phyloP scores from a whole-genome alignment of 2,329 filamentous ascomycete species.

The Sporothrix euskadiensis region DNA sequence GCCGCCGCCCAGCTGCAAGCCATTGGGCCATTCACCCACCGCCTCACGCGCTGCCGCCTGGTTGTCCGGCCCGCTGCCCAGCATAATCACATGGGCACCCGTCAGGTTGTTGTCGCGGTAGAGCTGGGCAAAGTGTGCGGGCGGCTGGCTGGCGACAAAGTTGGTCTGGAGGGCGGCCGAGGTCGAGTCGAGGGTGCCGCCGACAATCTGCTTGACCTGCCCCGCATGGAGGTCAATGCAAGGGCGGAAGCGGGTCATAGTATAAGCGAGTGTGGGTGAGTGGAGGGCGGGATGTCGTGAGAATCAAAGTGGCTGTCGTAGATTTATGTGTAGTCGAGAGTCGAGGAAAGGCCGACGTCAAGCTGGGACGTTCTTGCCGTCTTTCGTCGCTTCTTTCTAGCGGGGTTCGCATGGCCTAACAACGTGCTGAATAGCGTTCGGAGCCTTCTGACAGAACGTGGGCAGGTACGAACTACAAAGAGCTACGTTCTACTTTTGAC shows the following conservation, averaged over 20 bases:
- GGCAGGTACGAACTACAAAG: neutral
- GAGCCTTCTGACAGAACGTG: neutral
- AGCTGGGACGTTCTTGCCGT: neutral
- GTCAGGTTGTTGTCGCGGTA: slow-evolving; percentile 73
- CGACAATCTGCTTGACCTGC: slow-evolving; percentile 97
- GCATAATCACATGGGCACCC: slow-evolving; percentile 94
- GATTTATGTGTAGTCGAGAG: neutral
- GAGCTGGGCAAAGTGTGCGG: slow-evolving; percentile 75
- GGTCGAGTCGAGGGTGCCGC: slow-evolving; percentile 77
- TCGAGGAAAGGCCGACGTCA: neutral
- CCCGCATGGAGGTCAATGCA: slow-evolving; percentile 98
- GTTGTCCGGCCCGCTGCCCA: slow-evolving; percentile 73
- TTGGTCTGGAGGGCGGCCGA: slow-evolving; percentile 78
- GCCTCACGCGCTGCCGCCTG: slow-evolving; percentile 76
- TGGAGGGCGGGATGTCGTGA: neutral
- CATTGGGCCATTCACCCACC: slow-evolving; percentile 72
- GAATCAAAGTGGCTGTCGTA: neutral
- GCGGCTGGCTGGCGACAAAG: slow-evolving; percentile 81
- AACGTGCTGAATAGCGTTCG: neutral
- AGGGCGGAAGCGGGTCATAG: slow-evolving; percentile 88
- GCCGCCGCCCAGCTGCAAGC: slow-evolving; percentile 89
- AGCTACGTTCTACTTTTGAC: neutral
- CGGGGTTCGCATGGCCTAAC: neutral
- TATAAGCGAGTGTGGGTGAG: neutral
- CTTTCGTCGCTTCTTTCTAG: neutral